A percentile compares a stretch with the other conserved stretches of the same genome.
Conservation (phyloP, 2,329 filamentous ascomycete species). For the Fonsecaea nubica region DNA sequence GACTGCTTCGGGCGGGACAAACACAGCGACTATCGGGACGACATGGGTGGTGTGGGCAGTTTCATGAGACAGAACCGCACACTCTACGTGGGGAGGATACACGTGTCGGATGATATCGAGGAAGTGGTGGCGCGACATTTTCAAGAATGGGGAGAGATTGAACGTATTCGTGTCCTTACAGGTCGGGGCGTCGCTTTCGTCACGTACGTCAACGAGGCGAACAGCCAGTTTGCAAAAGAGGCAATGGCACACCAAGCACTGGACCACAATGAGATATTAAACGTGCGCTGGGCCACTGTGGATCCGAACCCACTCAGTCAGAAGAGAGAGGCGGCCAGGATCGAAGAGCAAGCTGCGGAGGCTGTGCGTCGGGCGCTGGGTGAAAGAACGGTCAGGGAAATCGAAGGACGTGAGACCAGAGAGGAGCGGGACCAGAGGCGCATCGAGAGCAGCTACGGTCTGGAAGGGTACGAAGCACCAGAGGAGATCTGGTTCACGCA, state of each 20-base stretch:
- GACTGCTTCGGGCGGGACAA: slow-evolving; percentile 96
- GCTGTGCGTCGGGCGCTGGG: slow-evolving; percentile 87
- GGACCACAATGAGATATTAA: slow-evolving; percentile 90
- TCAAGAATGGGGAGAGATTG: slow-evolving; percentile 93
- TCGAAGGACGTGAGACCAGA: slow-evolving; percentile 88
- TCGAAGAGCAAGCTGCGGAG: slow-evolving; percentile 96
- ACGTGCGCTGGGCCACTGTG: slow-evolving; percentile 95
- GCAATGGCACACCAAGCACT: slow-evolving; percentile 94
- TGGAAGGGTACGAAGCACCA: slow-evolving; percentile 90
- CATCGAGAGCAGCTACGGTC: slow-evolving; percentile 78
- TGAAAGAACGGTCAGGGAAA: slow-evolving; percentile 87
- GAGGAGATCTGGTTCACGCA: slow-evolving; percentile 92
- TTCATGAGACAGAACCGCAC: slow-evolving; percentile 95
- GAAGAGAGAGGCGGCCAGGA: slow-evolving; percentile 82
- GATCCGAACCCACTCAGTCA: slow-evolving; percentile 96
- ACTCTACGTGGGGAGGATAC: slow-evolving; percentile 89
- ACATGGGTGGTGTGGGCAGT: slow-evolving; percentile 95
- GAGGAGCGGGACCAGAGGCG: slow-evolving; percentile 87
- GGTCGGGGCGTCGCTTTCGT: slow-evolving; percentile 91
- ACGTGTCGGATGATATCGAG: slow-evolving; percentile 95
- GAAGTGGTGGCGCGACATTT: slow-evolving; percentile 95
- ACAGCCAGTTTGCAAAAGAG: slow-evolving; percentile 89
- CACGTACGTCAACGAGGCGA: slow-evolving; percentile 89
- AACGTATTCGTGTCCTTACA: slow-evolving; percentile 86
- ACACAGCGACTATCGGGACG: slow-evolving; percentile 88